Evolutionary conservation across 768 basidiomycete genomes (phyloP).

Genomic region (Lyophyllum decastes): DNA sequence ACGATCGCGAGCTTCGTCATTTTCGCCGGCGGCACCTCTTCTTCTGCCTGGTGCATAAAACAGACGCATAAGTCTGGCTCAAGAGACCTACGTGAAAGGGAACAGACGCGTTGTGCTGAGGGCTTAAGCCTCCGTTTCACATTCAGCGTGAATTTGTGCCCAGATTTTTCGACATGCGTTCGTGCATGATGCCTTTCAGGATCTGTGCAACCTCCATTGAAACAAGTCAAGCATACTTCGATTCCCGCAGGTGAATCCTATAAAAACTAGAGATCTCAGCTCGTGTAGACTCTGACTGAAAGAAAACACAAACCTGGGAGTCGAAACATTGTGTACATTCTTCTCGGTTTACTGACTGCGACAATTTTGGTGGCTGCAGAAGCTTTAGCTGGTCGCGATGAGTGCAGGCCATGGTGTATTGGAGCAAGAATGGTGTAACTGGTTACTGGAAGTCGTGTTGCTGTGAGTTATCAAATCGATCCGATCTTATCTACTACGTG

Average conservation of each 20-base stretch:
- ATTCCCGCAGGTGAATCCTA: slow-evolving; percentile 77
- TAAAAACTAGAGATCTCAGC: slow-evolving; percentile 1
- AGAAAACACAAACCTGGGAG: slow-evolving; percentile 60
- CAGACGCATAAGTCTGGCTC: neutral
- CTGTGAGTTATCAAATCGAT: too few relatives aligned
- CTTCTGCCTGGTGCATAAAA: slow-evolving; percentile 52
- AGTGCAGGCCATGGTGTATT: slow-evolving; percentile 43
- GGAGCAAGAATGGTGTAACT: too few relatives aligned
- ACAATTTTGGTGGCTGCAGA: slow-evolving; percentile 59
- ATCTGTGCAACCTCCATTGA: slow-evolving; percentile 87
- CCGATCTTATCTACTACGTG: too few relatives aligned
- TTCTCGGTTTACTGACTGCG: slow-evolving; percentile 81
- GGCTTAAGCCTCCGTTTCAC: slow-evolving; percentile 74
- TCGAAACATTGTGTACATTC: slow-evolving; percentile 99
- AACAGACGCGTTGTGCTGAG: slow-evolving; percentile 62
- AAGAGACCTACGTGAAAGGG: slow-evolving; percentile 2
- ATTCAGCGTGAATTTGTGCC: slow-evolving; percentile 79
- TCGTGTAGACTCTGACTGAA: neutral
- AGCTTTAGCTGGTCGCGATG: slow-evolving; percentile 53
- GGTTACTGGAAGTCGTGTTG: too few relatives aligned
- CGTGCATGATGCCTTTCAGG: slow-evolving; percentile 67
- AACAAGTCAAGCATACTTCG: slow-evolving; percentile 90
- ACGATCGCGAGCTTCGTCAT: slow-evolving; percentile 87
- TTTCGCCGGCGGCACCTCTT: slow-evolving; percentile 85
- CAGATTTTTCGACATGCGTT: slow-evolving; percentile 70